phyloP scores from a whole-genome alignment of 75 land plant genomes.

The Adiantum capillusveneris region DNA sequence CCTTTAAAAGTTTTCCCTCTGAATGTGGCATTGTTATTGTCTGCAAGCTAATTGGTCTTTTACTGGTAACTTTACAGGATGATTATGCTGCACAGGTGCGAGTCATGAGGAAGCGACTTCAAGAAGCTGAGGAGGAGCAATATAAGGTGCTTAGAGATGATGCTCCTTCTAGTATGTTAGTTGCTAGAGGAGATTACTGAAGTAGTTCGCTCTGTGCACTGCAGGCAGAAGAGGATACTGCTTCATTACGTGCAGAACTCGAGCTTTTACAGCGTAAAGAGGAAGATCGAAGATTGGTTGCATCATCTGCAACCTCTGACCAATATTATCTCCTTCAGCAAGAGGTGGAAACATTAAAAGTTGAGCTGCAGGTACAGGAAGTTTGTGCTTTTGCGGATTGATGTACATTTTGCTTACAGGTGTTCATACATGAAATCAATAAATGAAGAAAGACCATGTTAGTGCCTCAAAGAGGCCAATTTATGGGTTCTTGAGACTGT shows the following conservation, averaged over 20 bases:
- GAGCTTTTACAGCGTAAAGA: constrained; percentile 23
- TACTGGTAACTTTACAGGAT: constrained; percentile 11
- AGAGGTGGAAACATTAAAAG: constrained; percentile 10
- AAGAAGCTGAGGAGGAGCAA: constrained; percentile 43
- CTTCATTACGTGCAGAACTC: constrained; percentile 27
- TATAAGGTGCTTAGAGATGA: constrained; percentile 23
- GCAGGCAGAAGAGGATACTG: constrained; percentile 29
- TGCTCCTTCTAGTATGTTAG: no score
- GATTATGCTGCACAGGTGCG: constrained; percentile 31
- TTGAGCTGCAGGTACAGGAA: constrained; percentile 20
- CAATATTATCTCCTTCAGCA: constrained; percentile 19
- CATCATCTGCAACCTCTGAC: constrained; percentile 9
- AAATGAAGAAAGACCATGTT: no score
- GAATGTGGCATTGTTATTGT: no score
- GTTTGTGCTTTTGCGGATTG: no score
- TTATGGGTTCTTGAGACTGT: no score
- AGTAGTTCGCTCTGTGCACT: no score
- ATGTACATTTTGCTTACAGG: no score
- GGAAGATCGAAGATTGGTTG: constrained; percentile 17
- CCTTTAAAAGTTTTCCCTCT: no score
- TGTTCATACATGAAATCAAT: no score
- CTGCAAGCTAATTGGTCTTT: no score
- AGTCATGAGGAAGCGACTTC: constrained; percentile 25
- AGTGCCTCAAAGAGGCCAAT: no score
- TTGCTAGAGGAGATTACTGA: no score